Base-by-base conservation (phyloP, 2,329 filamentous ascomycete species). In the Sclerotinia nivalis region DNA sequence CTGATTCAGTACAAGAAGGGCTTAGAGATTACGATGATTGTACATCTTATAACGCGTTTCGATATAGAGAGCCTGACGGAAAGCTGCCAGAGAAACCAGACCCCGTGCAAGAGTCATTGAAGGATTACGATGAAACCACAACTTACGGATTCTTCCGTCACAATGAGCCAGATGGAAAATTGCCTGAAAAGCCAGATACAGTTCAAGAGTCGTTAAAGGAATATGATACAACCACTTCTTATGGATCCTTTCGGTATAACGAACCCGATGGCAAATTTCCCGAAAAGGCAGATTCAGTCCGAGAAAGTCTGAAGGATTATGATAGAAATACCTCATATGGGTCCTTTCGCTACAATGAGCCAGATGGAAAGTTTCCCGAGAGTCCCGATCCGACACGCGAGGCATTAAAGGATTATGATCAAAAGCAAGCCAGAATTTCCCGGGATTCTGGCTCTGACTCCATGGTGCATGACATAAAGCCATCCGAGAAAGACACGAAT, bases 251-350 rank as follows among this genome's bases (percentile, higher is more conserved):
- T 47, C 68, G 69, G 25, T 70, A 75, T 18, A 75, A 81, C 20
- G 80, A 82, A 70, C 79, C 78, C 0, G 79, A 84, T 71, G 83
- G 82, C 4, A 68, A 68, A 9, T 8, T 40, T n/a, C 66, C 40
- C 1, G 66, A 50, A 49, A 70, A 71, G 45, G 69, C 74, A 3
- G 72, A 76, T 60, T 77, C 77, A 1, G 74, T 75, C 4, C 80
- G 79, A 70, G 79, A 80, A 52, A 70, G 78, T 20, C 78, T 80
- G 8, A 78, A 80, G 70, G 73, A 80, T 2, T 83, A 83, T 66
- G 77, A 81, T 1, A 80, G 82, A 20, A 34, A 28, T 28, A 34
- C 58, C 7, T 54, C 64, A 20, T 56, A 78, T 69, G 71, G 71
- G 45, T 71, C 75, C 4, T 70, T 75, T 49, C 67, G 69, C 13